These are phyloP conservation scores for Tolypocladium guangdongense DNA, from an alignment of 2,329 filamentous ascomycete genomes.

Conservation along the genomic window DNA sequence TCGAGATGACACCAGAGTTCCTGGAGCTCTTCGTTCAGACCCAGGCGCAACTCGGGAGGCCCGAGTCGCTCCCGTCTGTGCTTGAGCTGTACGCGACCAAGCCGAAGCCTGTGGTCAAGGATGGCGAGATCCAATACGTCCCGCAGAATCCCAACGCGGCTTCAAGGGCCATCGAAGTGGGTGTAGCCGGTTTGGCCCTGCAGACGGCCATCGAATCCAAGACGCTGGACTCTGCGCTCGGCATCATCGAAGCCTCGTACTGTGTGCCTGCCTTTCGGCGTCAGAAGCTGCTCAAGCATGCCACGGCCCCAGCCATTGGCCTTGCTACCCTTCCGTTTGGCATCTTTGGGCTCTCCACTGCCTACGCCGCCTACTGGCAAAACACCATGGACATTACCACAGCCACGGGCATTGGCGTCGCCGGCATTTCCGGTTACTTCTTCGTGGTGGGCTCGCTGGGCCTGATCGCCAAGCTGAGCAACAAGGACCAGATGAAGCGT, in stretches of 20 bases:
- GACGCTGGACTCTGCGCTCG: slow-evolving; percentile 67
- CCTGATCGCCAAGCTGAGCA: slow-evolving; percentile 70
- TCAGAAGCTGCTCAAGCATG: slow-evolving; percentile 55
- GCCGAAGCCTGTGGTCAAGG: slow-evolving; percentile 52
- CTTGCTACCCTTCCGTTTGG: slow-evolving; percentile 52
- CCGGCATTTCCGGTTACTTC: slow-evolving; percentile 74
- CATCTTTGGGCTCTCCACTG: slow-evolving; percentile 57
- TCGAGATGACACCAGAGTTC: slow-evolving; percentile 67
- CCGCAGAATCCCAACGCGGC: slow-evolving; percentile 56
- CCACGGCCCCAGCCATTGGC: slow-evolving; percentile 46
- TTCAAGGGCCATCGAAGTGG: slow-evolving; percentile 60
- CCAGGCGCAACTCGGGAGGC: slow-evolving; percentile 60
- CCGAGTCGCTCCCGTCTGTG: slow-evolving; percentile 67
- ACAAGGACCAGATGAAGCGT: slow-evolving; percentile 90
- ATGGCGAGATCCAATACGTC: slow-evolving; percentile 47
- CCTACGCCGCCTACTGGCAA: slow-evolving; percentile 30
- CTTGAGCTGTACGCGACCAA: slow-evolving; percentile 80
- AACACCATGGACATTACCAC: slow-evolving; percentile 66
- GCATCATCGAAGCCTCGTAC: slow-evolving; percentile 61
- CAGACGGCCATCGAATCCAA: slow-evolving; percentile 69
- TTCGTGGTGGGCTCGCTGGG: slow-evolving; percentile 73
- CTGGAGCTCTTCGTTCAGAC: slow-evolving; percentile 66
- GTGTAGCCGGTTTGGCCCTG: slow-evolving; percentile 62
- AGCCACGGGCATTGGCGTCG: slow-evolving; percentile 70
- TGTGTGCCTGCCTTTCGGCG: slow-evolving; percentile 54